Conservation (phyloP, 176 grass and related monocot species). For the Bothriochloa decipiens region DNA sequence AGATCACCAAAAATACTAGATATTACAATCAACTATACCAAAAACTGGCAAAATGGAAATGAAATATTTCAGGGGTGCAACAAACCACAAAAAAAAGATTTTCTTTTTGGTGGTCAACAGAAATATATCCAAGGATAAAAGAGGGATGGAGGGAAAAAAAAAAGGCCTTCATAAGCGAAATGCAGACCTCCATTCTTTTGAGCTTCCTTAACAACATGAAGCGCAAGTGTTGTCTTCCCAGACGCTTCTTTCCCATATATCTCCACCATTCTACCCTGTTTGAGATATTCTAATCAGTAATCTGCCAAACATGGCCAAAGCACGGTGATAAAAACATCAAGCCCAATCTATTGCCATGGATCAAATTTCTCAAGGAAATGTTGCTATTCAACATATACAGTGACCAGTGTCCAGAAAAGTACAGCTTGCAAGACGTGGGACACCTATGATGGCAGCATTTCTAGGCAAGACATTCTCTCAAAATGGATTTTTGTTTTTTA, state of each 20-base stretch:
- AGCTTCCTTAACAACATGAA: constrained; percentile 94
- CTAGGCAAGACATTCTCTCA: neutral
- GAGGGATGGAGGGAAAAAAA: neutral
- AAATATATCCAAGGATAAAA: constrained; percentile 5
- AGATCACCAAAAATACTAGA: constrained; percentile 5
- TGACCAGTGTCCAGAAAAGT: constrained; percentile 14
- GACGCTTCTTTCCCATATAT: constrained; percentile 91
- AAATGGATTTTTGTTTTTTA: neutral
- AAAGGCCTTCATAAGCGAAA: constrained; percentile 19
- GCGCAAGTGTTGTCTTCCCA: constrained; percentile 94
- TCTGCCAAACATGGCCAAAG: constrained; percentile 30
- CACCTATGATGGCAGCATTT: neutral
- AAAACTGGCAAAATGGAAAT: neutral
- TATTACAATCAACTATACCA: neutral
- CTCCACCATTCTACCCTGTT: constrained; percentile 97
- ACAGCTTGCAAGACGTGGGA: neutral
- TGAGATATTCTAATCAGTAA: constrained; percentile 31
- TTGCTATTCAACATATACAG: neutral
- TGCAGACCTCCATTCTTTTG: constrained; percentile 84
- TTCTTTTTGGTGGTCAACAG: neutral
- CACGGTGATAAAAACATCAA: neutral
- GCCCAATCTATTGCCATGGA: neutral
- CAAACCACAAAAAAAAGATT: constrained; percentile 6
- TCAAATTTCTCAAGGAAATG: neutral
- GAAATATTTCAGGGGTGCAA: constrained; percentile 9